A percentile compares a stretch with the other conserved stretches of the same genome.
These are phyloP conservation scores for Grifola frondosa DNA, from an alignment of 1,284 basidiomycete species.

Conservation along the genomic window DNA sequence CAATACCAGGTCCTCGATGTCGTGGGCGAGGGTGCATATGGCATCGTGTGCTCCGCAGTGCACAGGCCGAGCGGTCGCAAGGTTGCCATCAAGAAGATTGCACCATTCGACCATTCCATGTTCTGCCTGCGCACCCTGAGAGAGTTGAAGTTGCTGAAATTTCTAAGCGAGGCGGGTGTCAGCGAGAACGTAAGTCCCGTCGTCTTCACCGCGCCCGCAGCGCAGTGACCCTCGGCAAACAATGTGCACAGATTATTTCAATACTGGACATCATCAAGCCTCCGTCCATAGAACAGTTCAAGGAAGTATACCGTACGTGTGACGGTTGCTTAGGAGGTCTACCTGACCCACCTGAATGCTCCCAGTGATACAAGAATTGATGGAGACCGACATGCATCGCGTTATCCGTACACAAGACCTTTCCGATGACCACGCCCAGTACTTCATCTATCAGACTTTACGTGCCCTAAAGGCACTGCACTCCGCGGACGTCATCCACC, in stretches of 20 bases:
- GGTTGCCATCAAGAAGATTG: conserved; percentile 80
- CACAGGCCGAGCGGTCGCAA: conserved; percentile 70
- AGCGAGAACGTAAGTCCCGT: conserved; percentile 82
- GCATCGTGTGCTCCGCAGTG: conserved; percentile 87
- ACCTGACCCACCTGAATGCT: neutral
- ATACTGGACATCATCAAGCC: conserved; percentile 95
- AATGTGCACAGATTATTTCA: conserved; percentile 75
- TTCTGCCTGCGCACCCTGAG: conserved; percentile 83
- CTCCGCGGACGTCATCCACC: conserved; percentile 92
- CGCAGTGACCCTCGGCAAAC: conserved; percentile 2
- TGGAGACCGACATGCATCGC: conserved; percentile 75
- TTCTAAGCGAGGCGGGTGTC: conserved; percentile 86
- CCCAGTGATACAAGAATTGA: conserved; percentile 72
- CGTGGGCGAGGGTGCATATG: conserved; percentile 86
- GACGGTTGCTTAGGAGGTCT: conserved; percentile 7
- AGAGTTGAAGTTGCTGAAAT: conserved; percentile 87
- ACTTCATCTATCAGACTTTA: conserved; percentile 77
- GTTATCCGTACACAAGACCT: conserved; percentile 80
- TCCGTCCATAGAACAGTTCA: conserved; percentile 85
- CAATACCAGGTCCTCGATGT: conserved; percentile 90
- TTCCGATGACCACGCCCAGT: conserved; percentile 77
- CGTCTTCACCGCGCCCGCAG: conserved; percentile 8
- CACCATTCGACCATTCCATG: conserved; percentile 87
- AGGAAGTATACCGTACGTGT: conserved; percentile 83
- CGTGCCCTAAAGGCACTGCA: conserved; percentile 94